A percentile compares a stretch with the other conserved stretches of the same genome.
Conservation (phyloP, 495 filamentous ascomycete genomes). For the Talaromyces adpressus region DNA sequence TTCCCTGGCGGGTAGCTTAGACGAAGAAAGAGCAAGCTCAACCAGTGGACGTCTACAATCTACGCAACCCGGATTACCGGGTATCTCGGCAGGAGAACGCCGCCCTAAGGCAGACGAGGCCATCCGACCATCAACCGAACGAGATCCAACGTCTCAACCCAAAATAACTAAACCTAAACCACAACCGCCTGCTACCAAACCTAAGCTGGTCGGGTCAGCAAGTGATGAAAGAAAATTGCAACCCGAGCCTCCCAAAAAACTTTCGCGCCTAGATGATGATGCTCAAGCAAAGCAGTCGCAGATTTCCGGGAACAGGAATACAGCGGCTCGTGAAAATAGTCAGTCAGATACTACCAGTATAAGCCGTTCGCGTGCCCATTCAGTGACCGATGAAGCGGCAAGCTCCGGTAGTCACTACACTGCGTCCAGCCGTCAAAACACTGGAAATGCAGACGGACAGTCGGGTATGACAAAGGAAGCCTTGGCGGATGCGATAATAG, state of each 20-base stretch:
- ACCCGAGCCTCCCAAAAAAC: not conserved
- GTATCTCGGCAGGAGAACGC: not conserved
- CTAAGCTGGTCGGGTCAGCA: not conserved
- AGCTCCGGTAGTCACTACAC: not conserved
- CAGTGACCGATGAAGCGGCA: not conserved
- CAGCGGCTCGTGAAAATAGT: not conserved
- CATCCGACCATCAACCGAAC: not conserved
- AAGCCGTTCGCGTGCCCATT: not conserved
- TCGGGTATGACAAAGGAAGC: slow-evolving; percentile 38
- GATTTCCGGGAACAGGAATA: not conserved
- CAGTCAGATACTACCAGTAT: not conserved
- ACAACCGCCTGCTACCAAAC: not conserved
- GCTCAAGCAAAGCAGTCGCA: not conserved
- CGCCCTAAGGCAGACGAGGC: not conserved
- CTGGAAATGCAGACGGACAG: slow-evolving; percentile 12
- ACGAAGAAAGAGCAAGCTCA: not conserved
- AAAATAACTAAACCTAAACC: not conserved
- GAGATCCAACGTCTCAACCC: not conserved
- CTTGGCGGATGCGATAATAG: slow-evolving; percentile 73
- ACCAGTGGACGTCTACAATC: not conserved
- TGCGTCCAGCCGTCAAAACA: not conserved
- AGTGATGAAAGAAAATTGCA: not conserved
- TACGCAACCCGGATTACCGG: too few species aligned
- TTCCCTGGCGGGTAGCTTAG: not conserved
- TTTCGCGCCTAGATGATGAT: not conserved